These are phyloP conservation scores for Penicillium riverlandense DNA, from an alignment of 495 filamentous ascomycete species.

Conservation along the genomic window DNA sequence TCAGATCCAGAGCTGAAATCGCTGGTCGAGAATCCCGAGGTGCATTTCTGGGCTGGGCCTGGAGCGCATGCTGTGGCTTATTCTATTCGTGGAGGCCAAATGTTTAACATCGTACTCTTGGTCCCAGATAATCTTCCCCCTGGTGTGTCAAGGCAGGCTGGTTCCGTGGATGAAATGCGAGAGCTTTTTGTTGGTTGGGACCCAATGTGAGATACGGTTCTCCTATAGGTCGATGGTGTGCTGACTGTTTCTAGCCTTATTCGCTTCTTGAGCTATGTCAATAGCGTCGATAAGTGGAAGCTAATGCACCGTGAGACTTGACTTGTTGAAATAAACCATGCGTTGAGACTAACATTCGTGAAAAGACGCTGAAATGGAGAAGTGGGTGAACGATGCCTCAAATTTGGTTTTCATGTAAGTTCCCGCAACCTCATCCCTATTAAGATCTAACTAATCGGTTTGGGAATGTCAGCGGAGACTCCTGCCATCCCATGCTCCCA, in stretches of 20 bases:
- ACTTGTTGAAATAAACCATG: background rate
- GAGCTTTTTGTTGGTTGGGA: conserved; percentile 55
- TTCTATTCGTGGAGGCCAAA: conserved; percentile 50
- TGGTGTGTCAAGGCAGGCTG: conserved; percentile 43
- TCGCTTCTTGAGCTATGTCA: conserved; percentile 26
- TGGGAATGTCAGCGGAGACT: conserved; percentile 41
- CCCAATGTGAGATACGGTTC: conserved; percentile 25
- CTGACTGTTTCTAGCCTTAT: conserved; percentile 18
- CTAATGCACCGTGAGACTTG: conserved; percentile 48
- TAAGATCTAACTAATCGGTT: too few species aligned
- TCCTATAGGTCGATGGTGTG: background rate
- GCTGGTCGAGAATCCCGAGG: conserved; percentile 47
- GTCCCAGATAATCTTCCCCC: conserved; percentile 62
- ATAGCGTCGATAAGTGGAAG: conserved; percentile 52
- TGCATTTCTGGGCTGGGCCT: conserved; percentile 68
- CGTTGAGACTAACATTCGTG: background rate
- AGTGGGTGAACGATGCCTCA: conserved; percentile 28
- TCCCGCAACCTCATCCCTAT: background rate
- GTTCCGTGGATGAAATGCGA: conserved; percentile 60
- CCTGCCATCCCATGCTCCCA: conserved; percentile 62
- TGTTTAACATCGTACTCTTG: conserved; percentile 64
- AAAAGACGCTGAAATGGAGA: conserved; percentile 28
- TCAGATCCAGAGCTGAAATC: conserved; percentile 41
- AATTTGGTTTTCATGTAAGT: conserved; percentile 32
- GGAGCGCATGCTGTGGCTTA: conserved; percentile 59